Conservation (phyloP, 805 yeast genomes). For the Saccharomycopsis oosterbeekiorum region DNA sequence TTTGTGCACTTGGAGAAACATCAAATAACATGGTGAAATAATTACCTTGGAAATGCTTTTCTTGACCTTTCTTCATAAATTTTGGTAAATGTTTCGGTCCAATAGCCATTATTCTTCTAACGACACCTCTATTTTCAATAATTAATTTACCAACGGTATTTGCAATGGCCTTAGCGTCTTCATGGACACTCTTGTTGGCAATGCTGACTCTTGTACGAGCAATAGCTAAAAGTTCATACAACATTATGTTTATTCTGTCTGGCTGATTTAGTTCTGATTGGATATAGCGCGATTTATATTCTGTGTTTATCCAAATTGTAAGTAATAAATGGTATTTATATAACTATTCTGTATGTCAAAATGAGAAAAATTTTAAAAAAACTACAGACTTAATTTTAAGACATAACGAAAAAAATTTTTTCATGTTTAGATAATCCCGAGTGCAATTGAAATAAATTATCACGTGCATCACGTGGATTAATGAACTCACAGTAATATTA, state of each 20-base stretch:
- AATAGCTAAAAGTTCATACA: constrained; percentile 83
- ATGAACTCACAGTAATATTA: no score
- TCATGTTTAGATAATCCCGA: no score
- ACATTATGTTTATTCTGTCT: constrained; percentile 36
- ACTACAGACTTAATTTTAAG: not conserved
- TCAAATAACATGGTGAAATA: constrained; percentile 84
- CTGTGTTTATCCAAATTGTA: no score
- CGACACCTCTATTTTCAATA: constrained; percentile 87
- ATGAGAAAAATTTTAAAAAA: not conserved
- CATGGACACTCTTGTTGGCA: constrained; percentile 40
- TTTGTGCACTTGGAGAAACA: constrained; percentile 75
- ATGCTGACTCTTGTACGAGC: constrained; percentile 51
- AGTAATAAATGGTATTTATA: no score
- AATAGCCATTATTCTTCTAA: constrained; percentile 69
- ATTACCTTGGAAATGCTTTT: constrained; percentile 82
- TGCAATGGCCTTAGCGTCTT: constrained; percentile 56
- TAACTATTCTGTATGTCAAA: not conserved
- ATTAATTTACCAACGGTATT: constrained; percentile 74
- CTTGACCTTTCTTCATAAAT: constrained; percentile 75
- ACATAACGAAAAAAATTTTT: not conserved
- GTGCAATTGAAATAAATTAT: not conserved
- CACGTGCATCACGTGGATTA: not conserved
- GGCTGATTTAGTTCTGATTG: not conserved
- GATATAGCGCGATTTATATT: not conserved
- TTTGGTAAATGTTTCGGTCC: constrained; percentile 76